Evolutionary conservation across 495 filamentous ascomycete species (phyloP).

Genomic region (Penicillium antarcticum): DNA sequence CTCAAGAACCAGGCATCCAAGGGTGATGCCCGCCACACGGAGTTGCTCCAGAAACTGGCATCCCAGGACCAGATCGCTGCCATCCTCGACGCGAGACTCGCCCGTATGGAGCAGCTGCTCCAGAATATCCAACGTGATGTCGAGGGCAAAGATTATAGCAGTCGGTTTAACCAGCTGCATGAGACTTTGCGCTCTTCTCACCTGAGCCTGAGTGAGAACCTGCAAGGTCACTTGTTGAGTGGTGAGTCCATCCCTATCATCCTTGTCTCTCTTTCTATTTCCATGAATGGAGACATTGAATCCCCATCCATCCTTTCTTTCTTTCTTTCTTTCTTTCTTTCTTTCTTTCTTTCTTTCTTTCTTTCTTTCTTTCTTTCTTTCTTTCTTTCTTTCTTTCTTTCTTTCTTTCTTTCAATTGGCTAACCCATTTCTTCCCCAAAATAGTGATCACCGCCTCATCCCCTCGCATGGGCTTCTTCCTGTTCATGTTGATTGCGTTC

Average conservation of each 20-base stretch:
- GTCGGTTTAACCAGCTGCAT: constrained; percentile 67
- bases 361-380: no score
- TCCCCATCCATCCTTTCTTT: no score
- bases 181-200: constrained; percentile 71
- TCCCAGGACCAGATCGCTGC: constrained; percentile 52
- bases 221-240: constrained; percentile 33
- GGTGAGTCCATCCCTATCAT: constrained; percentile 18
- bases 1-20: constrained; percentile 45
- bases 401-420: not conserved
- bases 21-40: constrained; percentile 57
- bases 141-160: constrained; percentile 68
- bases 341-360: no score
- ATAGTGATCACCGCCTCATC: constrained; percentile 56
- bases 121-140: constrained; percentile 61
- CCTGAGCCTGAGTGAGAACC: constrained; percentile 56
- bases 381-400: no score
- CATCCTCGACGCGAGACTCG: constrained; percentile 46
- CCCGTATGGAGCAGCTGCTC: constrained; percentile 56
- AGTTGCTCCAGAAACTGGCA: constrained; percentile 46
- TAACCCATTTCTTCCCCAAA: constrained; percentile 9
- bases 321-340: no score
- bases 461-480: constrained; percentile 68
- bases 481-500: constrained; percentile 71
- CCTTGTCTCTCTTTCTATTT: no score
- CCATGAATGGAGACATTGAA: no score